Base-by-base conservation (phyloP, 805 yeast species). In the Limtongia smithiae region DNA sequence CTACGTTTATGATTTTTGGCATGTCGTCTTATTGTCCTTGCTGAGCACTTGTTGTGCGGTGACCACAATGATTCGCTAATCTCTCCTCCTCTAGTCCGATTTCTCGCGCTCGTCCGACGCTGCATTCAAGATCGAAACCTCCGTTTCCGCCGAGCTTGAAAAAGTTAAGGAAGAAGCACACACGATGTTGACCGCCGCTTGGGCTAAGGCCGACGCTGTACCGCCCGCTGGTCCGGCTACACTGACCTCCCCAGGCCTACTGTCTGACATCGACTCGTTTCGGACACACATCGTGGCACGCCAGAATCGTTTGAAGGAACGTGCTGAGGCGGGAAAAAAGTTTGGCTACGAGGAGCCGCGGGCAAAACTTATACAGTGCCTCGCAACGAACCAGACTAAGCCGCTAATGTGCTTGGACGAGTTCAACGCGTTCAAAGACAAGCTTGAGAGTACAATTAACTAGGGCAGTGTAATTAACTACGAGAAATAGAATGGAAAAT, bases 391-490 rank as follows among this genome's bases (percentile, higher is more conserved):
- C 41, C 82, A 82, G 65, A 68, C 74, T 54, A 80, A 74, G 64
- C 81, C 85, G 20, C 75, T 87, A 65, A 81, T 84, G 66, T 87
- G 96, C 65, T 84, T 89, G 83, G 86, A 83, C 35, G 85, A 84
- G 62, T 85, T 85, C 17, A 79, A 82, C 62, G 68, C 73, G 48
- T 86, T 87, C 67, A 84, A 80, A 63, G 74, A 73, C 22, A 55
- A 65, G 79, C 54, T 84, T 81, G 15, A 71, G 40, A 51, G 56
- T 28, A 42, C 51, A 18, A 33, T 51, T 11, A 34, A 46, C 21
- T 46, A 41, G n/a, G n/a, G n/a, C n/a, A n/a, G n/a, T n/a, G n/a
- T n/a, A n/a, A n/a, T n/a, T n/a, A n/a, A n/a, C n/a, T n/a, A n/a
- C n/a, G n/a, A n/a, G n/a, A n/a, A n/a, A n/a, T n/a, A n/a, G n/a